These are phyloP conservation scores for Penicillium nordicum DNA, from an alignment of 2,329 filamentous ascomycete genomes.

Conservation along the genomic window DNA sequence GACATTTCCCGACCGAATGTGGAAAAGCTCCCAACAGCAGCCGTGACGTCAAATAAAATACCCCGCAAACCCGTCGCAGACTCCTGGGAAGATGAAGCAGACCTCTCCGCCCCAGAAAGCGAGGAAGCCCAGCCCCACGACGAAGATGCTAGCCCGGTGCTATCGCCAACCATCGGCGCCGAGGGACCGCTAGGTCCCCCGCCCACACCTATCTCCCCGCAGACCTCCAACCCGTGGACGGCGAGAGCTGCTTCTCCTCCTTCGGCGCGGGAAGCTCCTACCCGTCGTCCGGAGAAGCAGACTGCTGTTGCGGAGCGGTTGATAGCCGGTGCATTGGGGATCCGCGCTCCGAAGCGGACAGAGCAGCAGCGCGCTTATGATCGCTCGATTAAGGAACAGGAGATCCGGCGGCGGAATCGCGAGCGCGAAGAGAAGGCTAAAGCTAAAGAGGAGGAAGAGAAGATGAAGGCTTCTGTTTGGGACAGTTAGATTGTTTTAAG, in stretches of 20 bases:
- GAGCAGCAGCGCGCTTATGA: constrained; percentile 90
- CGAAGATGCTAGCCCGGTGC: constrained; percentile 25
- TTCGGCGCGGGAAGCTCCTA: constrained; percentile 14
- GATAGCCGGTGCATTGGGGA: constrained; percentile 83
- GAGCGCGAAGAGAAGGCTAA: constrained; percentile 65
- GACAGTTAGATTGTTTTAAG: constrained; percentile 51
- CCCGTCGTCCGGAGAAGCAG: constrained; percentile 75
- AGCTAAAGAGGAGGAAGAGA: constrained; percentile 63
- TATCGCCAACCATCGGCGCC: constrained; percentile 27
- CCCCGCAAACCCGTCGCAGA: constrained; percentile 52
- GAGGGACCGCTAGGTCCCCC: constrained; percentile 54
- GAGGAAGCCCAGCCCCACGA: constrained; percentile 23
- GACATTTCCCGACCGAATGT: constrained; percentile 26
- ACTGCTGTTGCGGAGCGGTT: constrained; percentile 84
- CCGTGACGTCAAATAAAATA: constrained; percentile 12
- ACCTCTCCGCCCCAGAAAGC: constrained; percentile 46
- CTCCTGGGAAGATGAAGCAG: constrained; percentile 73
- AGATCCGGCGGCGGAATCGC: constrained; percentile 70
- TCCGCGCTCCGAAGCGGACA: constrained; percentile 74
- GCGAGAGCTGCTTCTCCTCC: constrained; percentile 12
- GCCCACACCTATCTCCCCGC: constrained; percentile 63
- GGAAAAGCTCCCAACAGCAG: constrained; percentile 1
- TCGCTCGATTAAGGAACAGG: constrained; percentile 74
- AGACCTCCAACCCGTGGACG: constrained; percentile 24
- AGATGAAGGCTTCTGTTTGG: constrained; percentile 83